Conservation (phyloP, 805 yeast genomes). For the Candida argentea region DNA sequence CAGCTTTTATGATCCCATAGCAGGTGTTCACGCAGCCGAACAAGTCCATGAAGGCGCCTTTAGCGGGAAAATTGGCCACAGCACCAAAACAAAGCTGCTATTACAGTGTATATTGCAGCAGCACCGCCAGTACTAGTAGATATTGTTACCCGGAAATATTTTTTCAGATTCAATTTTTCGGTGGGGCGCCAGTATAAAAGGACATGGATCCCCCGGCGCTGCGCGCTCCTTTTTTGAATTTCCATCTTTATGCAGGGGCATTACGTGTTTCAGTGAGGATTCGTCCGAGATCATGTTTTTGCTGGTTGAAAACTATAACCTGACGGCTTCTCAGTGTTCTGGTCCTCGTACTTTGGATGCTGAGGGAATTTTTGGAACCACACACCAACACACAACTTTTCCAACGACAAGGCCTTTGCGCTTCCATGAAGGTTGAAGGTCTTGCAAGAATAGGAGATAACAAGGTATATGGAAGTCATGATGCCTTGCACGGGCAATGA, state of each 20-base stretch:
- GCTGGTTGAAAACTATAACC: conserved; percentile 99
- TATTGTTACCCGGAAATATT: conserved; percentile 5
- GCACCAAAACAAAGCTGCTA: conserved; percentile 5
- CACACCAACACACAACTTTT: no score
- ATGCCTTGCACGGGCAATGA: no score
- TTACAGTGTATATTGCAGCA: neutral
- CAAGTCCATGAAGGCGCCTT: conserved; percentile 1
- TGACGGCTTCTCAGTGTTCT: conserved; percentile 62
- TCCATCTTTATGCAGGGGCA: conserved; percentile 99
- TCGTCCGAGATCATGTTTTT: conserved; percentile 99
- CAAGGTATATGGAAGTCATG: conserved; percentile 1
- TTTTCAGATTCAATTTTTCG: neutral
- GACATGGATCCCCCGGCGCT: conserved; percentile 3
- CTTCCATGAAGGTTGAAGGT: conserved; percentile 23
- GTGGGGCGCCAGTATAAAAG: conserved; percentile 8
- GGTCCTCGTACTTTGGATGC: conserved; percentile 38
- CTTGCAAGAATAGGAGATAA: conserved; percentile 1
- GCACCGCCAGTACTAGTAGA: neutral
- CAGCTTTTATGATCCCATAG: conserved; percentile 4
- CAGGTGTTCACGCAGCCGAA: conserved; percentile 2
- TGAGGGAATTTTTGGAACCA: conserved; percentile 71
- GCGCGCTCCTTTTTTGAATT: conserved; percentile 19
- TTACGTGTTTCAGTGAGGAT: conserved; percentile 99
- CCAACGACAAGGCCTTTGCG: no score
- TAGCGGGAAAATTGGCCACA: conserved; percentile 9